These are phyloP conservation scores for Phytophthora chlamydospora DNA, from an alignment of 352 stramenopile species.

Conservation along the genomic window DNA sequence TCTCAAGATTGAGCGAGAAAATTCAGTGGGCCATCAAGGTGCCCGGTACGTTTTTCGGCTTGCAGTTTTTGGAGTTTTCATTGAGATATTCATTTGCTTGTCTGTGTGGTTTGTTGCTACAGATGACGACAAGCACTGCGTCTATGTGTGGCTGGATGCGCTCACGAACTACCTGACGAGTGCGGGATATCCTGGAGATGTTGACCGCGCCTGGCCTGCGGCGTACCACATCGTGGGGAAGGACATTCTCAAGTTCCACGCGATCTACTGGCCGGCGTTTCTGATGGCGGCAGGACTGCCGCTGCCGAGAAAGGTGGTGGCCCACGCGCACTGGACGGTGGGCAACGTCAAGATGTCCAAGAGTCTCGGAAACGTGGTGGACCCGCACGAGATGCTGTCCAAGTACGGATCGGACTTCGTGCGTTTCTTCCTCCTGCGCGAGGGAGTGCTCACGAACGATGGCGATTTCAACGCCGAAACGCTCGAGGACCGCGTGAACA, in stretches of 20 bases:
- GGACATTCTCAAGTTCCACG: conserved; percentile 99
- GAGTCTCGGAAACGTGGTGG: conserved; percentile 98
- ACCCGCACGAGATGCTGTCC: conserved; percentile 92
- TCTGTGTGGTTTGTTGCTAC: conserved; percentile 2
- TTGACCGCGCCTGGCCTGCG: conserved; percentile 61
- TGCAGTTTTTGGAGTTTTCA: neutral
- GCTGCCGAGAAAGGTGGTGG: conserved; percentile 95
- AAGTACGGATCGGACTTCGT: conserved; percentile 95
- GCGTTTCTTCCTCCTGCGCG: conserved; percentile 91
- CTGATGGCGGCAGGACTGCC: conserved; percentile 93
- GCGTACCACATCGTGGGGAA: conserved; percentile 97
- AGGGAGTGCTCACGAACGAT: conserved; percentile 95
- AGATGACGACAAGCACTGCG: conserved; percentile 90
- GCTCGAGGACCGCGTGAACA: conserved; percentile 96
- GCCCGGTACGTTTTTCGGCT: conserved; percentile 46
- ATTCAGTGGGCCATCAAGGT: conserved; percentile 98
- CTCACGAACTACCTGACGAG: conserved; percentile 98
- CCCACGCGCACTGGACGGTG: conserved; percentile 99
- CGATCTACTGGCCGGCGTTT: conserved; percentile 98
- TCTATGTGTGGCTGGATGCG: conserved; percentile 99
- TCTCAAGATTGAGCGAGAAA: conserved; percentile 94
- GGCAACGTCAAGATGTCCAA: conserved; percentile 99
- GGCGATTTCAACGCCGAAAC: conserved; percentile 87
- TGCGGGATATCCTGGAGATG: conserved; percentile 88
- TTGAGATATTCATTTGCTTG: neutral